Base-by-base conservation (phyloP, 345 rosid genomes). In the Pistacia vera region DNA sequence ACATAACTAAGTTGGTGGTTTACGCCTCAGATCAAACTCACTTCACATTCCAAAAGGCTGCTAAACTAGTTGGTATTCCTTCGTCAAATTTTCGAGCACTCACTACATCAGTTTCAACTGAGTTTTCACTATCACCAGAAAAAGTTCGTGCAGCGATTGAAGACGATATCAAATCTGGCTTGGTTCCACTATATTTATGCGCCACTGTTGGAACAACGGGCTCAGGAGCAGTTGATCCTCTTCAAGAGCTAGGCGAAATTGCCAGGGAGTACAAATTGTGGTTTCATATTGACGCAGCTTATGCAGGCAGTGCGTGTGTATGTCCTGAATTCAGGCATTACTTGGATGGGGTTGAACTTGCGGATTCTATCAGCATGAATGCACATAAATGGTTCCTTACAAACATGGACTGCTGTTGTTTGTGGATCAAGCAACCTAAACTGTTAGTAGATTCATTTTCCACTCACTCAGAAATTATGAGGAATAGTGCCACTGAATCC, bases 231-330 rank as follows among this genome's bases (percentile, higher is more conserved):
- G 81, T 80, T 48, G 83, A 83, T 72, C 81, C 83, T 10, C 25
- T 83, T 6, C 17, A 41, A 11, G 78, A 69, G 8, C 8, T 78
- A 14, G 80, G 74, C 4, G 22, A 73, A 78, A 58, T 81, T 56
- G 81, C 87, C 0, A 49, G 3, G 10, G 33, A 77, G 8, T 56
- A 72, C 68, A 70, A 74, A 18, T 6, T 84, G n/a, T 81, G 85
- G 86, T 70, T 81, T 30, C 84, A 84, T n/a, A 70, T 84, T 2
- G 86, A 81, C 55, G 86, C 80, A 0, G 86, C 79, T 52, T 81
- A 78, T 52, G 81, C 72, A 12, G 84, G 84, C 1, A 64, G 78
- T n/a, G 79, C 84, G 28, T 83, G 83, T 25, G 77, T 83, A 14
- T 80, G 79, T 62, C 86, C 80, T 0, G 83, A 77, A 38, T 83